These are phyloP conservation scores for Naganishia cerealis DNA, from an alignment of 1,284 basidiomycete genomes.

Conservation along the genomic window DNA sequence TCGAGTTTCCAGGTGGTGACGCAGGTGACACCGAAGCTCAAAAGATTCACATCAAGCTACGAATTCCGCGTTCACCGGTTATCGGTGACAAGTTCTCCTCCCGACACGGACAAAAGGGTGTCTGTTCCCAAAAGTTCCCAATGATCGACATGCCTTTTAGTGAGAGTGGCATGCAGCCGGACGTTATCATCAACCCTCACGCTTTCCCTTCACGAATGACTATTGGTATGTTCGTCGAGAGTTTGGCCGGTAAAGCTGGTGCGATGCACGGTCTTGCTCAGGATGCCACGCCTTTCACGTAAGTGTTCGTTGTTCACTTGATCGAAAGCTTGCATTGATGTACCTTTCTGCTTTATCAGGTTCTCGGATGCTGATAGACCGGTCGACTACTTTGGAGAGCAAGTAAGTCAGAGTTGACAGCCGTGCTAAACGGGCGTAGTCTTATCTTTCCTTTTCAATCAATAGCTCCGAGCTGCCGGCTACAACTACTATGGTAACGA, in stretches of 20 bases:
- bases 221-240: constrained; percentile 99
- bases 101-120: constrained; percentile 98
- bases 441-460: neutral
- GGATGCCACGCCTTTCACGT: constrained; percentile 97
- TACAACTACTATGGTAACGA: constrained; percentile 99
- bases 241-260: constrained; percentile 96
- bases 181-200: constrained; percentile 99
- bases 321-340: constrained; percentile 5
- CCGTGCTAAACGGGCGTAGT: neutral
- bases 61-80: constrained; percentile 91
- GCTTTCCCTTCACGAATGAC: constrained; percentile 99
- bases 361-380: constrained; percentile 96
- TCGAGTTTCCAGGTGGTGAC: constrained; percentile 66
- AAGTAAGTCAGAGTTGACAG: constrained; percentile 19
- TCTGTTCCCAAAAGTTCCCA: constrained; percentile 99
- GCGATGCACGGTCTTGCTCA: constrained; percentile 97
- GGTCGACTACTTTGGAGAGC: constrained; percentile 90
- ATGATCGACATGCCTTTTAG: constrained; percentile 97
- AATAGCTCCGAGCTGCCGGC: constrained; percentile 82
- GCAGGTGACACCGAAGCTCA: constrained; percentile 82
- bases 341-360: constrained; percentile 55
- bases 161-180: constrained; percentile 98
- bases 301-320: constrained; percentile 43
- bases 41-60: constrained; percentile 89
- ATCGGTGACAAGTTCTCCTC: constrained; percentile 99